Evolutionary conservation across 2,329 filamentous ascomycete genomes (phyloP), one percentile per base, ranked within the genome.

Genomic region (Exophiala sp.): DNA sequence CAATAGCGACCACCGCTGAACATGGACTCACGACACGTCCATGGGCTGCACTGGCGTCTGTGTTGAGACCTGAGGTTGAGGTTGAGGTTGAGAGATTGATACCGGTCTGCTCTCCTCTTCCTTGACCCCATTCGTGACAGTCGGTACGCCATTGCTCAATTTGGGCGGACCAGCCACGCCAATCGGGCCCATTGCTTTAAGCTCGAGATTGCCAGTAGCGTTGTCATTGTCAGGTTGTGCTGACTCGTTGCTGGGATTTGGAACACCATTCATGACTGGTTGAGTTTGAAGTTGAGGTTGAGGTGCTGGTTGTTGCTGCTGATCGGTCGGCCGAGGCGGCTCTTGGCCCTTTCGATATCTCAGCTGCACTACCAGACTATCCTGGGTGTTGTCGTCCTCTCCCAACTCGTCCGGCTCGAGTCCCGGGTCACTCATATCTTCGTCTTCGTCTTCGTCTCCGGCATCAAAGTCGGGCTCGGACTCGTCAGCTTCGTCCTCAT

Each of bases 381-480:
- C 68, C 63, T 80, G 75, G 10, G 53, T 60, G 29, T 67, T 66
- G 21, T 62, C 61, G 16, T 66, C 67, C 29, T 68, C 65, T 32
- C 81, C 78, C n/a, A 66, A 65, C 24, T 67, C 70, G 50, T 63
- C 58, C 7, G 52, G 53, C 6, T 57, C 58, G 19, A 57, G 49
- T 19, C 41, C 50, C 11, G 67, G 66, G 14, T 67, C 69, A 45
- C 67, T 71, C 38, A 64, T 62, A 41, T 68, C 65, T 3, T 69
- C 69, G 51, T 73, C 72, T 45, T 86, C 82, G 4, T 83, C 85
- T 50, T 89, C 82, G 4, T 83, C 85, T 50, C 89, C 86, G 48
- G 85, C 86, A 9, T 83, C 86, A 43, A 85, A 83, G 38, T 88
- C 83, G 64, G 82, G 87, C 57, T 87, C 84, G 53, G 81, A 82